Conservation (phyloP, 169 alveolate genomes). For the Plasmodium coatneyi region DNA sequence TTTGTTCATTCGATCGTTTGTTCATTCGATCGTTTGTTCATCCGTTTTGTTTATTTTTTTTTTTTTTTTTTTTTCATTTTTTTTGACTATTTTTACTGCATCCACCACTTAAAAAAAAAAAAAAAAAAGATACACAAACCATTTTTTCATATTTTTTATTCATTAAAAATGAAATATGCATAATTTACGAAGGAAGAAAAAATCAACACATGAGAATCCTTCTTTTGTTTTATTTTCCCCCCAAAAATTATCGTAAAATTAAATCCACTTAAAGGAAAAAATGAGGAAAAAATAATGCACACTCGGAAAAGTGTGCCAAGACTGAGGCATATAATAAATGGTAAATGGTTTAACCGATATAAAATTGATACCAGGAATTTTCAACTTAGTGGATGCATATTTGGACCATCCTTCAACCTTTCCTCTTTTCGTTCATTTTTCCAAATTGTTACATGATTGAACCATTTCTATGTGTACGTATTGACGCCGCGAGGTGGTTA, state of each 20-base stretch:
- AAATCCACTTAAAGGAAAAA: background rate
- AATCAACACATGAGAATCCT: background rate
- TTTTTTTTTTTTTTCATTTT: background rate
- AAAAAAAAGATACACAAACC: conserved; percentile 6
- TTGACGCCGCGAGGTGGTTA: background rate
- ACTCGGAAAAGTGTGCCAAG: conserved; percentile 7
- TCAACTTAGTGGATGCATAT: background rate
- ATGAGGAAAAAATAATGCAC: conserved; percentile 10
- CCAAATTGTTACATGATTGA: background rate
- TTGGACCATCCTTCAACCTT: background rate
- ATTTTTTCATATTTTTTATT: background rate
- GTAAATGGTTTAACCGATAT: background rate
- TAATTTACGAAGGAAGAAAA: background rate
- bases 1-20: background rate
- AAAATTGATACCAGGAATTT: background rate
- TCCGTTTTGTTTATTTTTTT: background rate
- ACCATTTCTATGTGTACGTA: background rate
- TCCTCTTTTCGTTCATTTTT: background rate
- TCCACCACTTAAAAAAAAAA: background rate
- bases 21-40: background rate
- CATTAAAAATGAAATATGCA: conserved; percentile 3
- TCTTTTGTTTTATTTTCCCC: background rate
- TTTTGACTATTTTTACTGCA: background rate
- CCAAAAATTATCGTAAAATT: background rate
- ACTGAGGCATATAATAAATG: conserved; percentile 21